Evolutionary conservation across 495 filamentous ascomycete genomes (phyloP), one percentile per base, ranked within the genome.

Genomic region (Aspergillus cavernicola): DNA sequence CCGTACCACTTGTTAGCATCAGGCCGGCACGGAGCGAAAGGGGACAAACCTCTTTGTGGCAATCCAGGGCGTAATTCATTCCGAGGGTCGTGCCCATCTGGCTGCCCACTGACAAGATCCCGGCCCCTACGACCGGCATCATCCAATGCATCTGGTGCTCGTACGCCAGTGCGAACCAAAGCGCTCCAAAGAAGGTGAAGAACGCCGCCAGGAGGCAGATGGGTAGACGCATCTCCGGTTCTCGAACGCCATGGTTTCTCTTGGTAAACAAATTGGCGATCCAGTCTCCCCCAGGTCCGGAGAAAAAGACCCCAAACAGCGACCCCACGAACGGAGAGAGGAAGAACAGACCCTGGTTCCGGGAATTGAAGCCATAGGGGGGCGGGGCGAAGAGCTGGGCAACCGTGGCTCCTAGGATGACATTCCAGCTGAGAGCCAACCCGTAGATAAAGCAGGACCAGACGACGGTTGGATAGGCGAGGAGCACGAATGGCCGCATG

Each of bases 191-290:
- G 49, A 60, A 60, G 10, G 57, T 56, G 37, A 60, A 60, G 23
- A 60, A 53, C 4, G 53, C 57, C 4, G 57, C 57, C 26, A 56
- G 13, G n/a, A 60, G 31, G 29, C 57, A 60, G 32, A 72, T 70
- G 0, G 74, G 66, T 10, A 80, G 68, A 16, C 80, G 69, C 73
- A 82, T 80, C 53, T 82, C 80, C 2, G 80, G 80, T 29, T 79
- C 73, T 6, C 78, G 62, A 18, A 82, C 68, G 16, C 80, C 80
- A 2, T 67, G 55, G 54, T 80, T 80, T 22, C 75, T 64, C 56
- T 66, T 67, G 4, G 80, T 80, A 39, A 80, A 66, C 44, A 62
- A 68, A 16, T 76, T 71, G 20, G 78, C 76, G 20, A 80, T 61
- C 55, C 56, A 60, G 59, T 83, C 80, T 32, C 72, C 72, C 10